Evolutionary conservation across 2,329 filamentous ascomycete species (phyloP), one percentile per base, ranked within the genome.

Genomic region (Fusarium succisae): DNA sequence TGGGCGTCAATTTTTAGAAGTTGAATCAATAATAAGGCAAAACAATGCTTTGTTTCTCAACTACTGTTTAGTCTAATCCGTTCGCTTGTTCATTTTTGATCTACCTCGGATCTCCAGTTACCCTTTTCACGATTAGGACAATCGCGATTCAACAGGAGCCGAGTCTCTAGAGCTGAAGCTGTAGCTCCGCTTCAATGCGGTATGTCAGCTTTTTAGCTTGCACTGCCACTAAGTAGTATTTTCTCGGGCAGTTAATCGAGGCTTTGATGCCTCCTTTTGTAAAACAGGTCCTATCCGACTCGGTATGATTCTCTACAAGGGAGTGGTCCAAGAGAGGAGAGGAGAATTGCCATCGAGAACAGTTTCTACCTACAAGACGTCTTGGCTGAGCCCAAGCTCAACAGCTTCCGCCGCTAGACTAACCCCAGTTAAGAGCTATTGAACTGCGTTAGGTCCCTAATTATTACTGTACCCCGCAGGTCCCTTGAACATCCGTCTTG

Each of bases 401-500:
- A 30, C 32, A 38, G 50, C 60, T 57, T 45, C 59, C 28, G 48
- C 48, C 58, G 15, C 58, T 61, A 61, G 28, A 28, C n/a, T 47
- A 43, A 22, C 56, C 24, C 35, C 28, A 51, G 56, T 45, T 60
- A 54, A 20, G 15, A 53, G 24, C 14, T 39, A 28, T 28, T 28
- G n/a, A 28, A 54, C 37, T 35, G 35, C 35, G 28, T 39, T 47
- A 48, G 54, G 63, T 51, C 47, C 66, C 63, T 54, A 32, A 37
- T 44, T 45, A 44, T 51, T 45, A 44, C 43, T 53, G 57, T 48
- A 68, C 66, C 70, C 70, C 70, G 48, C 70, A 73, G 56, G 70
- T 73, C 66, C 70, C 70, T 44, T 68, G 37, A 44, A 72, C 35
- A 45, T 57, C 28, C 39, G 56, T 57, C 35, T 51, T 50, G 56